Evolutionary conservation across 164 flowering plant species (phyloP).

Genomic region (Umbellularia californica): DNA sequence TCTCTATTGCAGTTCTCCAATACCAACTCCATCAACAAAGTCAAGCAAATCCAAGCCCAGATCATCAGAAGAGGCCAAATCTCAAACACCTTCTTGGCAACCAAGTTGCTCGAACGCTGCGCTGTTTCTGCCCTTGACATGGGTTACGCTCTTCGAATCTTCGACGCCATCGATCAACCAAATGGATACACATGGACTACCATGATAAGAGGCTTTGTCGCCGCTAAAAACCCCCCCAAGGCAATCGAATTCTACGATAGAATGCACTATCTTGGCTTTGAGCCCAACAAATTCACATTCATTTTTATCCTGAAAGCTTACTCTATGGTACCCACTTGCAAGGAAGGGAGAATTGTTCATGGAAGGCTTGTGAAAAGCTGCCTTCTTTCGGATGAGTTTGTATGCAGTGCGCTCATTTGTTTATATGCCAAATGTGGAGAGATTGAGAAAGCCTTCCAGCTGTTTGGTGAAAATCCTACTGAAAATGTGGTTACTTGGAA

Average conservation of each 20-base stretch:
- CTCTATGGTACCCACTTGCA: constrained; percentile 8
- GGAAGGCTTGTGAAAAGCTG: constrained; percentile 16
- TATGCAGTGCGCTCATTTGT: constrained; percentile 16
- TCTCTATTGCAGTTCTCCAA: background rate
- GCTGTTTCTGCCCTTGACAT: constrained; percentile 8
- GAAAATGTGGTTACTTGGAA: constrained; percentile 18
- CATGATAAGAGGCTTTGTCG: constrained; percentile 20
- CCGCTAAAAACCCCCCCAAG: background rate
- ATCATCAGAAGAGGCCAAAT: constrained; percentile 2
- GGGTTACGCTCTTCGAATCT: constrained; percentile 16
- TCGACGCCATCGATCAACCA: constrained; percentile 8
- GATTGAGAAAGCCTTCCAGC: background rate
- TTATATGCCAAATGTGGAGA: constrained; percentile 22
- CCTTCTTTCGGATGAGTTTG: constrained; percentile 9
- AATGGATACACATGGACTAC: constrained; percentile 21
- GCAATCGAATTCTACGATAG: constrained; percentile 13
- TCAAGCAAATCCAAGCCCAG: constrained; percentile 23
- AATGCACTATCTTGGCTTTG: constrained; percentile 10
- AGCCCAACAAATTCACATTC: constrained; percentile 21
- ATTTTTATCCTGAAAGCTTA: constrained; percentile 21
- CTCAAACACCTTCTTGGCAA: constrained; percentile 14
- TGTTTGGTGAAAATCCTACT: constrained; percentile 16
- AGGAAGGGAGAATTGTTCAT: constrained; percentile 18
- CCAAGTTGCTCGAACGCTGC: constrained; percentile 20
- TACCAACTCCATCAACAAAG: background rate